These are phyloP conservation scores for Pseudocercospora macadamiae DNA, from an alignment of 2,329 filamentous ascomycete genomes.

Conservation along the genomic window DNA sequence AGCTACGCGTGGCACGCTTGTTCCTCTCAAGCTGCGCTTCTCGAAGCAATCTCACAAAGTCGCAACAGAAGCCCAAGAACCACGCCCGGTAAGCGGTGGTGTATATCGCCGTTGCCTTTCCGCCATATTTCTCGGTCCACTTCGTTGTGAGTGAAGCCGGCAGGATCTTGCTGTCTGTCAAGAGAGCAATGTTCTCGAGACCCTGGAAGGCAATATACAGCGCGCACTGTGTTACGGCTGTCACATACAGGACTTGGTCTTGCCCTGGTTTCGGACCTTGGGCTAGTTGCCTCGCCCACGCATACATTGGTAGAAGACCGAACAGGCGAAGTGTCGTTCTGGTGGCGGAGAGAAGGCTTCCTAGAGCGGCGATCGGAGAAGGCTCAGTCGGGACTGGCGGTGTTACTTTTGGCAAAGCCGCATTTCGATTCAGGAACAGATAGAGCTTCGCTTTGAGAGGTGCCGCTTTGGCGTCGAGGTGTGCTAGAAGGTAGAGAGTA, in stretches of 20 bases:
- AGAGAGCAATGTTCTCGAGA: slow-evolving; percentile 48
- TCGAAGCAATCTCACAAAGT: slow-evolving; percentile 46
- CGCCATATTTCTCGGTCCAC: slow-evolving; percentile 37
- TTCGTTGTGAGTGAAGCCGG: slow-evolving; percentile 39
- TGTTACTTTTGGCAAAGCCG: slow-evolving; percentile 19
- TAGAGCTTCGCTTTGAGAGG: slow-evolving; percentile 40
- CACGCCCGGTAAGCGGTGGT: slow-evolving; percentile 47
- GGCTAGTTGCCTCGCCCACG: slow-evolving; percentile 47
- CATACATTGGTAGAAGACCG: slow-evolving; percentile 49
- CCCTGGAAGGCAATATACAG: slow-evolving; percentile 50
- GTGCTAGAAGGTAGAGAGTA: slow-evolving; percentile 49
- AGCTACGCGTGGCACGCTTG: slow-evolving; percentile 36
- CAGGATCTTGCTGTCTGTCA: slow-evolving; percentile 47
- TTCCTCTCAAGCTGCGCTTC: slow-evolving; percentile 47
- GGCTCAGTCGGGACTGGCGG: slow-evolving; percentile 27
- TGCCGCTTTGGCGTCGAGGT: slow-evolving; percentile 45
- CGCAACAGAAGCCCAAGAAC: slow-evolving; percentile 48
- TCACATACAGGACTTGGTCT: slow-evolving; percentile 47
- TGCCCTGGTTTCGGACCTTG: slow-evolving; percentile 46
- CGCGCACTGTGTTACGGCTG: slow-evolving; percentile 45
- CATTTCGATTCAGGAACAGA: slow-evolving; percentile 37
- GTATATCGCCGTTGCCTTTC: slow-evolving; percentile 44
- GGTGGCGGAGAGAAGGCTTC: slow-evolving; percentile 44
- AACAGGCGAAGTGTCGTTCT: slow-evolving; percentile 50
- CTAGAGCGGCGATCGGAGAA: slow-evolving; percentile 40